Evolutionary conservation across 306 rosid species (phyloP).

Genomic region (Trichosanthes truncata): DNA sequence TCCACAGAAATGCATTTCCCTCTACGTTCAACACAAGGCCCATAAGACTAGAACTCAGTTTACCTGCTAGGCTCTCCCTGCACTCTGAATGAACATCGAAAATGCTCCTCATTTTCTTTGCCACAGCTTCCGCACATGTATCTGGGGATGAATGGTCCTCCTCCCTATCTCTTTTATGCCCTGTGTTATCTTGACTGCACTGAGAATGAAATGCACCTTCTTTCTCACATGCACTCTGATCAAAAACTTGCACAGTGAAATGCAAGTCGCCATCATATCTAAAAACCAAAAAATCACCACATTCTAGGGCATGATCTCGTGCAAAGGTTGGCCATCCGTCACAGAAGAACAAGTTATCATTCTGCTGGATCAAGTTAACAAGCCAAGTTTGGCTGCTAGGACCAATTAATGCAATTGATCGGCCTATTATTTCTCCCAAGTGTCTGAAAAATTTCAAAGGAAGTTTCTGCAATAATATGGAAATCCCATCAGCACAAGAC

Average conservation of each 20-base stretch:
- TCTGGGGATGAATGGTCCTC: slow-evolving; percentile 31
- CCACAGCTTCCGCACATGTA: slow-evolving; percentile 24
- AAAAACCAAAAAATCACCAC: slow-evolving; percentile 81
- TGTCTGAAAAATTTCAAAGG: slow-evolving; percentile 42
- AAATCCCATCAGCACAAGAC: slow-evolving; percentile 18
- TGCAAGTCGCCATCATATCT: slow-evolving; percentile 57
- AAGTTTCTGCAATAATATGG: slow-evolving; percentile 49
- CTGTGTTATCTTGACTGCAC: slow-evolving; percentile 38
- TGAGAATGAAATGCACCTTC: slow-evolving; percentile 58
- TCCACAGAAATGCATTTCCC: not conserved
- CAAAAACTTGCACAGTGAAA: slow-evolving; percentile 70
- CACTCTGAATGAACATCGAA: slow-evolving; percentile 10
- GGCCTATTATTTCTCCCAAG: slow-evolving; percentile 49
- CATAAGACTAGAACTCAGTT: slow-evolving; percentile 11
- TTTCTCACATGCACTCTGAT: slow-evolving; percentile 77
- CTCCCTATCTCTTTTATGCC: slow-evolving; percentile 36
- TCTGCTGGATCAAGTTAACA: slow-evolving; percentile 43
- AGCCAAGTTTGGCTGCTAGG: slow-evolving; percentile 72
- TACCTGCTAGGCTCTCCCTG: not conserved
- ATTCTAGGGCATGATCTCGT: slow-evolving; percentile 52
- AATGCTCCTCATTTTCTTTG: slow-evolving; percentile 44
- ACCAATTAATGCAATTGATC: slow-evolving; percentile 53
- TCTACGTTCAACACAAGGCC: slow-evolving; percentile 7
- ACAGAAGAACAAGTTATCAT: slow-evolving; percentile 44
- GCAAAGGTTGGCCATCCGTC: slow-evolving; percentile 72